Conservation (phyloP, 2,329 filamentous ascomycete genomes). For the Pseudogymnoascus sp. region DNA sequence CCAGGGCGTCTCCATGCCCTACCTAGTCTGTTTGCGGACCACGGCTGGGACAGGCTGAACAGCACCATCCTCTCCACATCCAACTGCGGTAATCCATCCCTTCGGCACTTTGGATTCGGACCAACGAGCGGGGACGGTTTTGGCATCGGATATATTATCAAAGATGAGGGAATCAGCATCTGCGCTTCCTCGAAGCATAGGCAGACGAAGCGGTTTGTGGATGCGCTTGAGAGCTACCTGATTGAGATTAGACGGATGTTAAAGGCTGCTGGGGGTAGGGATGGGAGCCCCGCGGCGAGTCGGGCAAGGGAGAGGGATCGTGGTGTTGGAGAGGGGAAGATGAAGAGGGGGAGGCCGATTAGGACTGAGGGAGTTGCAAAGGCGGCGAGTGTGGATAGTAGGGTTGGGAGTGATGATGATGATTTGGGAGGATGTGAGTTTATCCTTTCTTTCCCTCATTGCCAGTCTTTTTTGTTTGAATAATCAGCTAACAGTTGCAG, state of each 20-base stretch:
- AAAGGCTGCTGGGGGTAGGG: slow-evolving; percentile 54
- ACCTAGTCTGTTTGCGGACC: slow-evolving; percentile 66
- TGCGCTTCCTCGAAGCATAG: slow-evolving; percentile 90
- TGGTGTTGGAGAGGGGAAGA: slow-evolving; percentile 31
- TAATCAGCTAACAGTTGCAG: slow-evolving; percentile 38
- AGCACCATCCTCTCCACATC: slow-evolving; percentile 90
- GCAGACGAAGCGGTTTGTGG: slow-evolving; percentile 84
- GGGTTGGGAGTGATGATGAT: slow-evolving; percentile 71
- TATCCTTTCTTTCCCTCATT: slow-evolving; percentile 14
- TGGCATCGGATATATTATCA: slow-evolving; percentile 98
- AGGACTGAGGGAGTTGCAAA: slow-evolving; percentile 41
- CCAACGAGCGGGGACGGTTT: slow-evolving; percentile 91
- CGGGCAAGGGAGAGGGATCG: slow-evolving; percentile 45
- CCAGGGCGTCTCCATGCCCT: slow-evolving; percentile 51
- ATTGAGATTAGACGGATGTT: slow-evolving; percentile 83
- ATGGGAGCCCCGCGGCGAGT: slow-evolving; percentile 41
- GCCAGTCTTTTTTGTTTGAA: slow-evolving; percentile 18
- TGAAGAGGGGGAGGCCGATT: slow-evolving; percentile 71
- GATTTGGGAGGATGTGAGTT: slow-evolving; percentile 87
- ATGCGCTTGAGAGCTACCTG: slow-evolving; percentile 82
- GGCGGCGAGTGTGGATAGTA: slow-evolving; percentile 47
- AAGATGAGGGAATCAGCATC: slow-evolving; percentile 82
- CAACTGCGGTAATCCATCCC: slow-evolving; percentile 95
- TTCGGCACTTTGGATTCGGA: slow-evolving; percentile 94
- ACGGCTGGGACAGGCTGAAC: slow-evolving; percentile 92